phyloP scores from a whole-genome alignment of 306 rosid genomes.

The Medicago arabica region DNA sequence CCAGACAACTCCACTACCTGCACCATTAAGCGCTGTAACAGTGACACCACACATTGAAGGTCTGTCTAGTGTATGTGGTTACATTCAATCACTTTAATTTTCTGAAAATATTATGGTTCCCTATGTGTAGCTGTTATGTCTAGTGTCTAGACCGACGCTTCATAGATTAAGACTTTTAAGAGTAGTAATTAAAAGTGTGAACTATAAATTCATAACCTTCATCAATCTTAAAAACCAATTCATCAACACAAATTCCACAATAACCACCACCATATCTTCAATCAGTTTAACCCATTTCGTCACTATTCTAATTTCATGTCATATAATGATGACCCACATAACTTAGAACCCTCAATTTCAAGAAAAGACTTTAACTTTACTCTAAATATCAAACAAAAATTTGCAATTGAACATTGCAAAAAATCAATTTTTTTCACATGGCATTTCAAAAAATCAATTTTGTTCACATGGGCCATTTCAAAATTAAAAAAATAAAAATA shows the following conservation, averaged over 20 bases:
- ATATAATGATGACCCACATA: neutral
- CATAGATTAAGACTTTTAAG: neutral
- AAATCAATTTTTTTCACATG: neutral
- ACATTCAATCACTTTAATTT: no score
- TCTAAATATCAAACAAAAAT: slow-evolving; percentile 3
- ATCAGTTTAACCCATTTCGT: neutral
- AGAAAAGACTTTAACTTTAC: neutral
- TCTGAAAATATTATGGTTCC: no score
- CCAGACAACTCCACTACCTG: neutral
- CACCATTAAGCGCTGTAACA: neutral
- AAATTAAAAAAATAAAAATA: no score
- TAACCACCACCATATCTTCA: neutral
- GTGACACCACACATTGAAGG: no score
- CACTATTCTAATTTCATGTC: neutral
- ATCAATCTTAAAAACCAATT: neutral
- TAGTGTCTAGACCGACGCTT: no score
- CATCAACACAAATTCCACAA: slow-evolving; percentile 6
- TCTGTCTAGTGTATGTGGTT: no score
- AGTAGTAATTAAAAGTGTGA: neutral
- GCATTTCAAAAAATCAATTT: neutral
- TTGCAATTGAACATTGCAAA: neutral
- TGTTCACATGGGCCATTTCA: neutral
- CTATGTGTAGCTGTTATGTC: no score
- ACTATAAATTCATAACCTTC: neutral
- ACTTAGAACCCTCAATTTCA: slow-evolving; percentile 23